Conservation (phyloP, 202 grass and related monocot genomes). For the Setaria viridis region DNA sequence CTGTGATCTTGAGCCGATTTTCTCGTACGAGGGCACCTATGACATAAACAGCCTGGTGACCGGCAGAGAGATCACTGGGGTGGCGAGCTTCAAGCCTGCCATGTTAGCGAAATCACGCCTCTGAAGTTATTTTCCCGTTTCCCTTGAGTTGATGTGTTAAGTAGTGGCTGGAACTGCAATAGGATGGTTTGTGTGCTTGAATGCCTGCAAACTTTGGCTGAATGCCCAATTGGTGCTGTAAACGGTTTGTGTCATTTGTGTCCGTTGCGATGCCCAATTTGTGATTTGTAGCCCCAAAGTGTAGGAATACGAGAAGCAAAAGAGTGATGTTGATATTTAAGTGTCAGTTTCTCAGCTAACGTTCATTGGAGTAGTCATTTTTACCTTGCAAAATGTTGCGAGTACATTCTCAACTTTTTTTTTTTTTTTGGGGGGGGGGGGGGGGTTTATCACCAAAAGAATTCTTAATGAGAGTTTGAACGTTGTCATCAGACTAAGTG, state of each 20-base stretch:
- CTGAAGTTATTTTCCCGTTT: slow-evolving; percentile 29
- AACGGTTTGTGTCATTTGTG: neutral
- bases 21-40: slow-evolving; percentile 83
- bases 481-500: too few relatives aligned
- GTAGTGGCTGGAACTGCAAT: neutral
- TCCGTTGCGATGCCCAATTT: too few relatives aligned
- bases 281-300: too few relatives aligned
- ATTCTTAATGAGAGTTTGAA: too few relatives aligned
- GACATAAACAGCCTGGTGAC: slow-evolving; percentile 85
- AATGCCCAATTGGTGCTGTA: neutral
- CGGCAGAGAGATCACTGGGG: slow-evolving; percentile 88
- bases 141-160: neutral
- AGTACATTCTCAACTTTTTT: too few relatives aligned
- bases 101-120: slow-evolving; percentile 61
- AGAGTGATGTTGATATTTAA: too few relatives aligned
- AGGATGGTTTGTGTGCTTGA: neutral
- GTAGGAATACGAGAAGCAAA: too few relatives aligned
- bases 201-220: neutral
- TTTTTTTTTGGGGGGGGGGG: too few relatives aligned
- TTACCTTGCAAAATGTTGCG: too few relatives aligned
- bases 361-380: too few relatives aligned
- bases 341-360: too few relatives aligned
- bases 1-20: slow-evolving; percentile 88
- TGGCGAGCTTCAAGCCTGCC: slow-evolving; percentile 90
- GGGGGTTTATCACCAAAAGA: too few relatives aligned